phyloP scores from a whole-genome alignment of 495 filamentous ascomycete genomes.

The Mytilinidion resinicola region DNA sequence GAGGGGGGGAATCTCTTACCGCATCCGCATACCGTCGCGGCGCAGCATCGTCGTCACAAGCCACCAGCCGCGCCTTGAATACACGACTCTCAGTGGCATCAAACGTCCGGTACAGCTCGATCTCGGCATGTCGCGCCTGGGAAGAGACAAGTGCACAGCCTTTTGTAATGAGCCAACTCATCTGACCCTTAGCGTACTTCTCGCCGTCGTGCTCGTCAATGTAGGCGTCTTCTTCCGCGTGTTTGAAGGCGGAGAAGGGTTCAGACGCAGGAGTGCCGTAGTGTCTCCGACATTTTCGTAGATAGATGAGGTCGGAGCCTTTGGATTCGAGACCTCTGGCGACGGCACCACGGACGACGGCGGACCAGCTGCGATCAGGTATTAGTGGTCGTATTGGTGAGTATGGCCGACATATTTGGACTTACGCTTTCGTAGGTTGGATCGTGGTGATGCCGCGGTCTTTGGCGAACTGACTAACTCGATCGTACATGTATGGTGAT shows the following conservation, averaged over 20 bases:
- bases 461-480: neutral
- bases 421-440: slow-evolving; percentile 10
- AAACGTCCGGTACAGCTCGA: neutral
- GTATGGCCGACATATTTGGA: neutral
- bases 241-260: neutral
- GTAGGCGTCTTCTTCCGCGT: slow-evolving; percentile 5
- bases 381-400: neutral
- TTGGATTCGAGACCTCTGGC: slow-evolving; percentile 14
- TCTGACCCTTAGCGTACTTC: slow-evolving; percentile 1
- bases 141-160: slow-evolving; percentile 5
- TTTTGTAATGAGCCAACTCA: slow-evolving; percentile 6
- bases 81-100: neutral
- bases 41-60: neutral
- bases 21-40: neutral
- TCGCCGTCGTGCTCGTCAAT: slow-evolving; percentile 2
- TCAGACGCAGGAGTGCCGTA: slow-evolving; percentile 11
- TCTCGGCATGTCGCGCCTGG: neutral
- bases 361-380: slow-evolving; percentile 2
- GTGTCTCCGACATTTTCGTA: slow-evolving; percentile 10
- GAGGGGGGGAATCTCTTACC: neutral
- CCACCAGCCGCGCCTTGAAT: neutral
- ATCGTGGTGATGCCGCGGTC: neutral
- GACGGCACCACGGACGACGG: slow-evolving; percentile 8
- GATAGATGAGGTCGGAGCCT: neutral
- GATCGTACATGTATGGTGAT: slow-evolving; percentile 11